These are phyloP conservation scores for Kwoniella shivajii DNA, from an alignment of 1,284 basidiomycete genomes.

Conservation along the genomic window DNA sequence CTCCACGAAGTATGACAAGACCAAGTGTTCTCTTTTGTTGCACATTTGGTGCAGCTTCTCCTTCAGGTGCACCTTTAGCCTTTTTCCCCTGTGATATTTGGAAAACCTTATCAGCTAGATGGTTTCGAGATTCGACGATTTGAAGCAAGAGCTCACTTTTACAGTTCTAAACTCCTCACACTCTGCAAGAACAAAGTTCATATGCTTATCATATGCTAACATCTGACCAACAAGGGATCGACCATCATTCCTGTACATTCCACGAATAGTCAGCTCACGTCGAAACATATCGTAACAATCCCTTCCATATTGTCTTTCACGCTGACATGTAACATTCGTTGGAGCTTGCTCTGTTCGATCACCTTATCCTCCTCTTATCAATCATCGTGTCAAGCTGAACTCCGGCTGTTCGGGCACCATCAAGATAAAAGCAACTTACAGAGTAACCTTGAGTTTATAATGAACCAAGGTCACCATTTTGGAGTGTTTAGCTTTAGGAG, in stretches of 20 bases:
- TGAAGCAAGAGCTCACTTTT: constrained; percentile 45
- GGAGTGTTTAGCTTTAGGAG: constrained; percentile 90
- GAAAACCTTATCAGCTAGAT: neutral
- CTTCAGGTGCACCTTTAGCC: constrained; percentile 47
- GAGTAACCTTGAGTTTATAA: constrained; percentile 94
- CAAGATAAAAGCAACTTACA: constrained; percentile 55
- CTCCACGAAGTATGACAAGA: constrained; percentile 92
- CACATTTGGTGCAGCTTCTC: constrained; percentile 71
- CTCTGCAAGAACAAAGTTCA: constrained; percentile 98
- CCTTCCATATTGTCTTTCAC: too few relatives aligned
- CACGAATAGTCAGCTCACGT: too few relatives aligned
- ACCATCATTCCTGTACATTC: constrained; percentile 88
- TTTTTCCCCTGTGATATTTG: constrained; percentile 48
- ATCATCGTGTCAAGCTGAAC: too few relatives aligned
- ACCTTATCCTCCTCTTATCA: neutral
- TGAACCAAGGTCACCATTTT: constrained; percentile 98
- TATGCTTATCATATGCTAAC: constrained; percentile 99
- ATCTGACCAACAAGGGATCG: constrained; percentile 95
- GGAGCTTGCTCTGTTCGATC: too few relatives aligned
- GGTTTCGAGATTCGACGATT: neutral
- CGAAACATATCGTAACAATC: too few relatives aligned
- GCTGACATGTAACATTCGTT: too few relatives aligned
- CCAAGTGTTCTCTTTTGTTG: constrained; percentile 97
- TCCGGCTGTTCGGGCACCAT: too few relatives aligned
- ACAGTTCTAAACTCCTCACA: constrained; percentile 94